Conservation (phyloP, 2,329 filamentous ascomycete species). For the Verticillium dahliae region DNA sequence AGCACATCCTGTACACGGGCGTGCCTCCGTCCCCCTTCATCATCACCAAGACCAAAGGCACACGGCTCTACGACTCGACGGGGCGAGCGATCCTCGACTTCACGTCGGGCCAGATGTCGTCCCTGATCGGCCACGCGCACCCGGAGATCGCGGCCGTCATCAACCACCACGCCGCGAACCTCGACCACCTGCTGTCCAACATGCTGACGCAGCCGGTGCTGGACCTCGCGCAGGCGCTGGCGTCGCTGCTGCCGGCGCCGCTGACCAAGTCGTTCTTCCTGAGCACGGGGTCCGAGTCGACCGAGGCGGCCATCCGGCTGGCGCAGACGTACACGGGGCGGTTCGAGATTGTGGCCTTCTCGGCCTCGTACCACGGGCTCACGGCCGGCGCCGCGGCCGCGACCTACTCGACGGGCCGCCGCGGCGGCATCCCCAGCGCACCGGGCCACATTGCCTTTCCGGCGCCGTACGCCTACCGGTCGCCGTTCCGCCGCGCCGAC, state of each 20-base stretch:
- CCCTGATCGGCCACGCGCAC: slow-evolving; percentile 49
- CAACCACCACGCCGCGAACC: slow-evolving; percentile 33
- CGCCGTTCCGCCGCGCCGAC: slow-evolving; percentile 51
- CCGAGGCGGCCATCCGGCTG: slow-evolving; percentile 56
- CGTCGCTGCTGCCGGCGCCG: slow-evolving; percentile 33
- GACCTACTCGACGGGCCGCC: slow-evolving; percentile 46
- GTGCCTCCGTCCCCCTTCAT: slow-evolving; percentile 30
- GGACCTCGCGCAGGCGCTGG: slow-evolving; percentile 42
- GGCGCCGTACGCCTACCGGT: slow-evolving; percentile 54
- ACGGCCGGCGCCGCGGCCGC: slow-evolving; percentile 45
- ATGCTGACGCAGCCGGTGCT: slow-evolving; percentile 52
- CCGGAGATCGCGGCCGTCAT: slow-evolving; percentile 50
- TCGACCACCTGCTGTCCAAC: slow-evolving; percentile 51
- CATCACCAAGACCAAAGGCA: slow-evolving; percentile 37
- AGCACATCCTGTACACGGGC: slow-evolving; percentile 34
- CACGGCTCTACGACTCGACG: slow-evolving; percentile 34
- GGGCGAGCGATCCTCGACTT: slow-evolving; percentile 46
- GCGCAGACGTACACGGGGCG: slow-evolving; percentile 57
- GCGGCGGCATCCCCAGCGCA: slow-evolving; percentile 35
- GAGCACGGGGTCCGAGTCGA: slow-evolving; percentile 47
- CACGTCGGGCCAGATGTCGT: slow-evolving; percentile 55
- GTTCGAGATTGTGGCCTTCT: slow-evolving; percentile 56
- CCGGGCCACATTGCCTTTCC: slow-evolving; percentile 53
- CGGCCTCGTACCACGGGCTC: slow-evolving; percentile 54
- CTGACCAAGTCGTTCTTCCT: slow-evolving; percentile 51